These are phyloP conservation scores for Apophysomyces ossiformis DNA, from an alignment of 371 early-diverging fungal species.

Conservation along the genomic window DNA sequence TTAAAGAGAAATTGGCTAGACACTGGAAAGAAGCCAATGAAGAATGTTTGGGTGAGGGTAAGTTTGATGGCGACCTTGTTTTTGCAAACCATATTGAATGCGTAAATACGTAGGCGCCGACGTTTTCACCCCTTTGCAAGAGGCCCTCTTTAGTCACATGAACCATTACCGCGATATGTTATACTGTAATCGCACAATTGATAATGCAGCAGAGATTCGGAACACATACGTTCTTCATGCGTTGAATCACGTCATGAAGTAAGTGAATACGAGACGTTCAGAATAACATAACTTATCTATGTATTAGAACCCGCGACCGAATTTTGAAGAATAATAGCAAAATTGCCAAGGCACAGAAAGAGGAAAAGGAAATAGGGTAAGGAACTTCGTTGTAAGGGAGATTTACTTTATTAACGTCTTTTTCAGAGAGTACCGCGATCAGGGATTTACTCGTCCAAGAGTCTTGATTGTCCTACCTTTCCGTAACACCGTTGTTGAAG, in stretches of 20 bases:
- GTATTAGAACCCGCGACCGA: conserved; percentile 63
- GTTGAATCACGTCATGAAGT: conserved; percentile 89
- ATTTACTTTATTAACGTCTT: not conserved
- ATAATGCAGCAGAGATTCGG: conserved; percentile 71
- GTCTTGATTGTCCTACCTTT: conserved; percentile 91
- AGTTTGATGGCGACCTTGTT: not conserved
- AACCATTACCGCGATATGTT: conserved; percentile 80
- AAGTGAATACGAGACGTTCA: conserved; percentile 18
- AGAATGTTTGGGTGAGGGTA: conserved; percentile 25
- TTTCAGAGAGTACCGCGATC: conserved; percentile 85
- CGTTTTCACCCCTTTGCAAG: conserved; percentile 61
- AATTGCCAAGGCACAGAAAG: conserved; percentile 61
- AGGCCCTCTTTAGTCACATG: conserved; percentile 65
- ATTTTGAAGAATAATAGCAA: conserved; percentile 82
- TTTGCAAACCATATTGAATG: not conserved
- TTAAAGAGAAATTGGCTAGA: conserved; percentile 39
- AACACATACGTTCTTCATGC: conserved; percentile 82
- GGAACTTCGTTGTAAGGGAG: not conserved
- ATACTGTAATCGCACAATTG: conserved; percentile 65
- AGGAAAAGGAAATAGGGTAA: conserved; percentile 52
- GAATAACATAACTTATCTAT: no score
- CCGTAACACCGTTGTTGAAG: conserved; percentile 79
- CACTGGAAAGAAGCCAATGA: conserved; percentile 43
- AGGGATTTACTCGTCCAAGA: conserved; percentile 94
- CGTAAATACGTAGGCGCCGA: conserved; percentile 13